A percentile compares a stretch with the other conserved stretches of the same genome.
Evolutionary conservation across 192 early-diverging fungal species (phyloP).

Genomic region (Backusella luteola): DNA sequence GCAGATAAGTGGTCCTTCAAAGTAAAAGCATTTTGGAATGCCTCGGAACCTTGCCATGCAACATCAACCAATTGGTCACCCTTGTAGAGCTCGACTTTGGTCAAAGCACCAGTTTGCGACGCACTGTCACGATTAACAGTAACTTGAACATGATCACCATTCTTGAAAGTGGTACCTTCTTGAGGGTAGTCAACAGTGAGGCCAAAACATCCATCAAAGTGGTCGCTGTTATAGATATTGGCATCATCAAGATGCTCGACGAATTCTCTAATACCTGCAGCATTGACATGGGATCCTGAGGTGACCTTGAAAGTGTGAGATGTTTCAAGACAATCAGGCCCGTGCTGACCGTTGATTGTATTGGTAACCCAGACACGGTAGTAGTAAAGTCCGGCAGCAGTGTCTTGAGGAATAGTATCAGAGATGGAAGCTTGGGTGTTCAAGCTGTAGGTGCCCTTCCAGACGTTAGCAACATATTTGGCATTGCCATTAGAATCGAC

Average conservation of each 20-base stretch:
- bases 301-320: slow-evolving; percentile 35
- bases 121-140: slow-evolving; percentile 21
- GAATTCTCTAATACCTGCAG: slow-evolving; percentile 13
- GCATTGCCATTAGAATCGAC: slow-evolving; percentile 18
- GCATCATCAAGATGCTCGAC: slow-evolving; percentile 19
- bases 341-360: slow-evolving; percentile 26
- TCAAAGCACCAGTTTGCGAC: slow-evolving; percentile 29
- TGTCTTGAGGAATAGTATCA: slow-evolving; percentile 19
- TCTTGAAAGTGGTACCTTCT: slow-evolving; percentile 12
- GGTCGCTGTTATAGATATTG: slow-evolving; percentile 21
- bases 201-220: slow-evolving; percentile 35
- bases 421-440: slow-evolving; percentile 23
- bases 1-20: slow-evolving; percentile 29
- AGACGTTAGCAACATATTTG: slow-evolving; percentile 32
- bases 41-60: slow-evolving; percentile 23
- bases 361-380: slow-evolving; percentile 42
- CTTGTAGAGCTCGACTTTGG: slow-evolving; percentile 30
- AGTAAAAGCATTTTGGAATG: slow-evolving; percentile 24
- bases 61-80: slow-evolving; percentile 14
- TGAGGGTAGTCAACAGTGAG: slow-evolving; percentile 26
- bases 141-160: slow-evolving; percentile 23
- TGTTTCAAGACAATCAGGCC: slow-evolving; percentile 33
- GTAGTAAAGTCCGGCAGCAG: slow-evolving; percentile 34
- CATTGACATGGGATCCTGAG: slow-evolving; percentile 26
- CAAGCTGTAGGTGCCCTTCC: slow-evolving; percentile 25